Conservation (phyloP, 2,329 filamentous ascomycete genomes). For the Colletotrichum limetticola region DNA sequence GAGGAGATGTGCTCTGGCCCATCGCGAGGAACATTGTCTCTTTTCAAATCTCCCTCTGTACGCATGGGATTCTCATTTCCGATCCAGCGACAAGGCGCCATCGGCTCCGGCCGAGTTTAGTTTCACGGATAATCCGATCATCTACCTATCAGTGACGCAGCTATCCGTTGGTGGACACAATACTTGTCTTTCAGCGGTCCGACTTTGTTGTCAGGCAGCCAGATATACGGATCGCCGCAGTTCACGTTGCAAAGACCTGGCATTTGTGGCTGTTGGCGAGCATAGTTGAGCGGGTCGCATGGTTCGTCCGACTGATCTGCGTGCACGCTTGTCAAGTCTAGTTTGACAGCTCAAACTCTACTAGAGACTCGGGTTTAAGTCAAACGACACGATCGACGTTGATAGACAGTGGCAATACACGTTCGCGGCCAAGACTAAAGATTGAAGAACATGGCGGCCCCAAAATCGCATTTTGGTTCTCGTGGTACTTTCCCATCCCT, state of each 20-base stretch:
- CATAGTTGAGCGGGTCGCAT: not conserved
- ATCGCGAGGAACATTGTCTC: constrained; percentile 14
- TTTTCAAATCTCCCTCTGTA: constrained; percentile 8
- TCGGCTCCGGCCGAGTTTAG: not conserved
- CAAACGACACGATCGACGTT: not conserved
- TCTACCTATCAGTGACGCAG: not conserved
- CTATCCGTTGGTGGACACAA: not conserved
- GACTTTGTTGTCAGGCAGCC: not conserved
- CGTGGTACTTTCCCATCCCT: not conserved
- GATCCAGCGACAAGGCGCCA: not conserved
- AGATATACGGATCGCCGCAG: not conserved
- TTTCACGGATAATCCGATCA: not conserved
- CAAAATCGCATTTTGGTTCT: not conserved
- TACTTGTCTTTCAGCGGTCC: not conserved
- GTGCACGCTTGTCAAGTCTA: not conserved
- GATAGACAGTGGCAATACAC: not conserved
- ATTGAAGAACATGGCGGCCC: not conserved
- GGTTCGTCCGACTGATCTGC: not conserved
- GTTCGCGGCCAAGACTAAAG: not conserved
- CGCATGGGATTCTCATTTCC: constrained; percentile 1
- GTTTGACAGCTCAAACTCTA: not conserved
- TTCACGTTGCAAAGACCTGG: not conserved
- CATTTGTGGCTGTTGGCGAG: not conserved
- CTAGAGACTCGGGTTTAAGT: not conserved
- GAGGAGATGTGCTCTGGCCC: not conserved